These are phyloP conservation scores for Zygotorulaspora chibaensis DNA, from an alignment of 805 yeast species.

Conservation along the genomic window DNA sequence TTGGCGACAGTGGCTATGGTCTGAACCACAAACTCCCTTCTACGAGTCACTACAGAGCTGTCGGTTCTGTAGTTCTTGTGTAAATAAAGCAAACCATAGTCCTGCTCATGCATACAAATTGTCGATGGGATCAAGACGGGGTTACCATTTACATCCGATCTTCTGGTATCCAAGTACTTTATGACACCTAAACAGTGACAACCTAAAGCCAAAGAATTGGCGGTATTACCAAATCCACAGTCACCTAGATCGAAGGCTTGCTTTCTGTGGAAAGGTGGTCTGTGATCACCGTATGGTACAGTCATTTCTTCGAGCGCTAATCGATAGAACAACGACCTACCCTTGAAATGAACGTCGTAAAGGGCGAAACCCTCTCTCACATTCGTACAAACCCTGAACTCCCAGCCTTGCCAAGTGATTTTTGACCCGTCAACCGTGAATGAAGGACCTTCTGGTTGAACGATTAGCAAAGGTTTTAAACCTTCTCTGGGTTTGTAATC, in stretches of 20 bases:
- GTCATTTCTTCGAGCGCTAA: conserved; percentile 77
- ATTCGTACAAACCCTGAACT: conserved; percentile 63
- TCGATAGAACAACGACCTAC: conserved; percentile 71
- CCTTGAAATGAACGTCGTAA: conserved; percentile 69
- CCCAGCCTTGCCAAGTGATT: conserved; percentile 81
- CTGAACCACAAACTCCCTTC: conserved; percentile 74
- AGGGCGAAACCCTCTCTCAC: conserved; percentile 77
- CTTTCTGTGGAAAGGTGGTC: conserved; percentile 79
- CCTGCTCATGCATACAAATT: conserved; percentile 78
- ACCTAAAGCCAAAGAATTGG: conserved; percentile 64
- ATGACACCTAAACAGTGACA: conserved; percentile 82
- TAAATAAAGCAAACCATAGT: conserved; percentile 69
- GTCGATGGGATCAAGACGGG: conserved; percentile 62
- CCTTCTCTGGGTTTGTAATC: conserved; percentile 45
- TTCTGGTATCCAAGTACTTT: conserved; percentile 62
- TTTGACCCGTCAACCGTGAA: conserved; percentile 56
- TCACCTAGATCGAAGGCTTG: conserved; percentile 86
- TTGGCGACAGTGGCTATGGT: conserved; percentile 81
- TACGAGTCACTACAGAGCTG: conserved; percentile 67
- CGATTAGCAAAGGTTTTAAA: conserved; percentile 62
- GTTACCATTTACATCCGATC: conserved; percentile 55
- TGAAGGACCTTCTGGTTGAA: conserved; percentile 79
- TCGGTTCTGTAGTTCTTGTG: conserved; percentile 76
- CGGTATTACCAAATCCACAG: conserved; percentile 73
- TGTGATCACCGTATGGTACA: conserved; percentile 82